Conservation (phyloP, 129 eudicot genomes). For the Pseudognaphalium luteoalbum region DNA sequence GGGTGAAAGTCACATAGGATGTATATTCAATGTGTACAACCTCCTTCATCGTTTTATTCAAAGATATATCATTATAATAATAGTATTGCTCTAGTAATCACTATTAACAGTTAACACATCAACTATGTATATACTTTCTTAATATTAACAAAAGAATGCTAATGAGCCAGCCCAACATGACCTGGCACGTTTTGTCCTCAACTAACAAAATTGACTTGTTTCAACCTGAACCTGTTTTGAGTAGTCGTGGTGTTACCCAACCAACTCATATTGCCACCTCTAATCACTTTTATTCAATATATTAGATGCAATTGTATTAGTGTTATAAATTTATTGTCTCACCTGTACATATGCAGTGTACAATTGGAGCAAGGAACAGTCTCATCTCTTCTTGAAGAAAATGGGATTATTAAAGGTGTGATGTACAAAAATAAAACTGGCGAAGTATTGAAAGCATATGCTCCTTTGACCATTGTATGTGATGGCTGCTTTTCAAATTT, state of each 20-base stretch:
- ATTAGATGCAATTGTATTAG: neutral
- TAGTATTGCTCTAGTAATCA: neutral
- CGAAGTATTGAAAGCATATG: conserved; percentile 57
- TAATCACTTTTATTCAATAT: neutral
- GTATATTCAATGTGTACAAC: neutral
- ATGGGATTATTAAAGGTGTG: conserved; percentile 73
- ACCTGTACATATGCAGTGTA: conserved; percentile 44
- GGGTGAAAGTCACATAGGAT: neutral
- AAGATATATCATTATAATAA: neutral
- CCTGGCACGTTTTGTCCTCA: neutral
- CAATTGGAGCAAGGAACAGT: conserved; percentile 84
- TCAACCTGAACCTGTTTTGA: neutral
- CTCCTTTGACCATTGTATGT: conserved; percentile 81
- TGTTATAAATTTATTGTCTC: neutral
- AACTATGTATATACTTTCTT: neutral
- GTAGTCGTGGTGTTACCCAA: neutral
- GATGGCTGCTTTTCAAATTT: conserved; percentile 92
- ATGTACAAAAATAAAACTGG: conserved; percentile 65
- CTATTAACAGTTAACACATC: neutral
- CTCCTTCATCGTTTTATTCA: neutral
- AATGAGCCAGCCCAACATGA: neutral
- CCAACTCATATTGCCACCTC: neutral
- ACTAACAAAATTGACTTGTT: neutral
- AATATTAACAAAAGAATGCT: neutral
- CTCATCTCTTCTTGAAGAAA: conserved; percentile 73